phyloP scores from a whole-genome alignment of 257 asterid genomes.

The Jasminum sambac region DNA sequence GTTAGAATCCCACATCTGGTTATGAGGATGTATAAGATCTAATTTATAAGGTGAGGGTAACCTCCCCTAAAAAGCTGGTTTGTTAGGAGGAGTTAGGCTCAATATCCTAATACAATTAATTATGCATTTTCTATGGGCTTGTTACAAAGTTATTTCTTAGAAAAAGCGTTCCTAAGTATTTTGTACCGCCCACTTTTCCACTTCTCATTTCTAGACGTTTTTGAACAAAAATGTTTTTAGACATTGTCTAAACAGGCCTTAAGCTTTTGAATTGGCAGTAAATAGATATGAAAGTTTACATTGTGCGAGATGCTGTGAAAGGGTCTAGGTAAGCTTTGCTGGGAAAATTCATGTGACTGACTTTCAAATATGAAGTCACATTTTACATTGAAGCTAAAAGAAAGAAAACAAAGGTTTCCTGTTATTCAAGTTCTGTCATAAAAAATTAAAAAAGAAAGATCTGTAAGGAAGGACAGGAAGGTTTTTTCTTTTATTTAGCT shows the following conservation, averaged over 20 bases:
- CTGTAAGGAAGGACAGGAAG: neutral
- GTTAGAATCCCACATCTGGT: no score
- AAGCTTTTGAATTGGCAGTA: neutral
- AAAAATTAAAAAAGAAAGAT: neutral
- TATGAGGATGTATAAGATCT: no score
- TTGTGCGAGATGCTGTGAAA: neutral
- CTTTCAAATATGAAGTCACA: neutral
- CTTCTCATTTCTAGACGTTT: no score
- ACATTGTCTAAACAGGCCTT: no score
- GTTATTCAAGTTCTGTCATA: neutral
- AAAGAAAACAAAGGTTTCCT: neutral
- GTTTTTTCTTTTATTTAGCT: neutral
- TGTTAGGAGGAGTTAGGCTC: no score
- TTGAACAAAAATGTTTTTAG: no score
- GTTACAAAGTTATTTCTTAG: no score
- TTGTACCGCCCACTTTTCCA: no score
- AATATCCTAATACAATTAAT: no score
- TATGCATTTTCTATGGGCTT: neutral
- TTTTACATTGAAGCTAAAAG: neutral
- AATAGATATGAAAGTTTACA: neutral
- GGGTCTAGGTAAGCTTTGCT: neutral
- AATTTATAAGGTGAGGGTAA: no score
- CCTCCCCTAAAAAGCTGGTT: no score
- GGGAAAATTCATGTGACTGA: neutral
- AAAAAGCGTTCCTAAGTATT: no score